Evolutionary conservation across 139 green algal genomes (phyloP).

Genomic region (Gonium pectorale): DNA sequence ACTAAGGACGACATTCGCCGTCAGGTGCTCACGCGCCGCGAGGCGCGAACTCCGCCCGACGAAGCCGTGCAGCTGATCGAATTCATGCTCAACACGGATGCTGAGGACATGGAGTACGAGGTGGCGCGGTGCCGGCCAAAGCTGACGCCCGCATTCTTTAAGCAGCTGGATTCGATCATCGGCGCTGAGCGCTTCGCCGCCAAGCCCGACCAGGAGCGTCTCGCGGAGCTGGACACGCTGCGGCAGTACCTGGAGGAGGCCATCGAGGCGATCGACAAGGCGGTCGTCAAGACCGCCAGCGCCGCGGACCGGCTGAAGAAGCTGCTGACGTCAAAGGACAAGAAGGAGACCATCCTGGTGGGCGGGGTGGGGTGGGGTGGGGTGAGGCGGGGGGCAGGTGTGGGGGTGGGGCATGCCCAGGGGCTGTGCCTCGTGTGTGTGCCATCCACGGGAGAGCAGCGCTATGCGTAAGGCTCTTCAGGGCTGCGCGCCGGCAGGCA

Average conservation of each 20-base stretch:
- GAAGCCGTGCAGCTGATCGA: constrained; percentile 76
- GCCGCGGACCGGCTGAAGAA: constrained; percentile 77
- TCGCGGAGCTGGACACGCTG: constrained; percentile 90
- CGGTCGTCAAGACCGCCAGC: constrained; percentile 53
- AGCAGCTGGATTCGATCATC: constrained; percentile 64
- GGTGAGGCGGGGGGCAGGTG: not conserved
- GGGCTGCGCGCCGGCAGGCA: too few species aligned
- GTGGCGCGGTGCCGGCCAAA: constrained; percentile 76
- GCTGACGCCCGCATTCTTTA: constrained; percentile 77
- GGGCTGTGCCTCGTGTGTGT: too few species aligned
- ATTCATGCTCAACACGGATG: constrained; percentile 86
- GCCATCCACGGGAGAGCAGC: too few species aligned
- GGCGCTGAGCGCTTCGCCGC: constrained; percentile 58
- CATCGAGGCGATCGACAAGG: constrained; percentile 75
- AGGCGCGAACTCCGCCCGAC: constrained; percentile 36
- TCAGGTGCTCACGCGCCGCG: constrained; percentile 49
- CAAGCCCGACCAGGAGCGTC: constrained; percentile 61
- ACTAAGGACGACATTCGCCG: constrained; percentile 66
- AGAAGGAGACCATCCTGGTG: constrained; percentile 75
- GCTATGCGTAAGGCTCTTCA: too few species aligned
- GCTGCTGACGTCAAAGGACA: constrained; percentile 81
- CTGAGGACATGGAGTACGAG: constrained; percentile 92
- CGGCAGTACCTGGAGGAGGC: constrained; percentile 81
- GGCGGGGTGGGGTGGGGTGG: constrained; percentile 77
- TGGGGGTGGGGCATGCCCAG: too few species aligned